Evolutionary conservation across 305 asterid species (phyloP).

Genomic region (Rubia balearica): DNA sequence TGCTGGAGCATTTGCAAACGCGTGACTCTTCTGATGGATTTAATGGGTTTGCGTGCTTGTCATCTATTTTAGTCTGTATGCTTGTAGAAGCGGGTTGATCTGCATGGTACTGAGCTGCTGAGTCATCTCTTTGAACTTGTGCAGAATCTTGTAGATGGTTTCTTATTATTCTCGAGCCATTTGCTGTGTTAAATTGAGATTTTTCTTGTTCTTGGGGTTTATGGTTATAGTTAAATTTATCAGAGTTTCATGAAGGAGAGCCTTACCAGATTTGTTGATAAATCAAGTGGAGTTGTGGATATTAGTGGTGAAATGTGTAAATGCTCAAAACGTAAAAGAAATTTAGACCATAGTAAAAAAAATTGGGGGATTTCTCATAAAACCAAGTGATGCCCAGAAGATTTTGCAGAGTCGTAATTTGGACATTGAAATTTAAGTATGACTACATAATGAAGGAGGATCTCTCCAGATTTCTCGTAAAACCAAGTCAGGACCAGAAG

Average conservation of each 20-base stretch:
- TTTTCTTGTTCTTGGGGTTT: not conserved
- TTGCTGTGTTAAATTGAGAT: not conserved
- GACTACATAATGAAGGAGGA: no score
- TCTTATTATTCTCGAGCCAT: not conserved
- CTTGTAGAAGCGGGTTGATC: not conserved
- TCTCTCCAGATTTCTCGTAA: no score
- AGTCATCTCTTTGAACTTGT: not conserved
- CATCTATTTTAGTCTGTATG: not conserved
- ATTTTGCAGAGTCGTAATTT: not conserved
- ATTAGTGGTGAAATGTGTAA: no score
- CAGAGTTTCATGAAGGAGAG: no score
- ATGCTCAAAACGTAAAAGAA: no score
- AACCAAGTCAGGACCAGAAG: not conserved
- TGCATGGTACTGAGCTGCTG: not conserved
- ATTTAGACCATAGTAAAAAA: no score
- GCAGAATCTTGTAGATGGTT: not conserved
- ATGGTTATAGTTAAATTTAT: no score
- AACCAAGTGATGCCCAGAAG: no score
- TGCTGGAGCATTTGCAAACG: conserved; percentile 1
- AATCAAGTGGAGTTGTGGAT: no score
- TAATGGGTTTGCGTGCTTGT: not conserved
- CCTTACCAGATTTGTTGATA: no score
- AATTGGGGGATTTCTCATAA: no score
- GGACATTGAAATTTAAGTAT: no score
- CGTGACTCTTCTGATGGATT: not conserved